Percentiles rank a stretch among this genome's conserved stretches.
phyloP scores from a whole-genome alignment of 345 rosid genomes.

The Excoecaria cochinchinensis region DNA sequence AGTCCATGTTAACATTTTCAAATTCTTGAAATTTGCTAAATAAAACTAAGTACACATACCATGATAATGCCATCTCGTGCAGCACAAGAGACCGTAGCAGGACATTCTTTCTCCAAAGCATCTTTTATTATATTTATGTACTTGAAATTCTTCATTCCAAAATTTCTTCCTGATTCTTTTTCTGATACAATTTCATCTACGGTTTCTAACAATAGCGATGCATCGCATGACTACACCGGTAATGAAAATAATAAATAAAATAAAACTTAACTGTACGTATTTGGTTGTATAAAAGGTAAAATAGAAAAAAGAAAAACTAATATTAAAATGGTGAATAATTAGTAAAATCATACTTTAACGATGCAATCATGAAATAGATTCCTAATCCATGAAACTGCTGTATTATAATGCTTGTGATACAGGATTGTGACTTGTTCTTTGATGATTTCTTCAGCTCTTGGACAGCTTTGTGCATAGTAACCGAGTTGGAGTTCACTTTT shows the following conservation, averaged over 20 bases:
- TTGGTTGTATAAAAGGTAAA: too few species aligned
- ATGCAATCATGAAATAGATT: constrained; percentile 69
- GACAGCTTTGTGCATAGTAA: constrained; percentile 64
- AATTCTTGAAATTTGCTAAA: too few species aligned
- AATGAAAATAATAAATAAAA: too few species aligned
- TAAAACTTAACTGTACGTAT: too few species aligned
- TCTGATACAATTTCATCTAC: constrained; percentile 53
- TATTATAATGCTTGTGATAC: constrained; percentile 72
- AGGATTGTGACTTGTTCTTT: constrained; percentile 59
- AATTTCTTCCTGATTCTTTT: constrained; percentile 54
- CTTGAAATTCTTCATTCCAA: constrained; percentile 94
- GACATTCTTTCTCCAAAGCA: constrained; percentile 74
- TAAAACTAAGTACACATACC: constrained; percentile 28
- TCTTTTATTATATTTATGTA: constrained; percentile 64
- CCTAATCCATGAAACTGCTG: constrained; percentile 86
- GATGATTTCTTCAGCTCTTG: constrained; percentile 78
- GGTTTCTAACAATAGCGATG: constrained; percentile 64
- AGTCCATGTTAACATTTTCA: too few species aligned
- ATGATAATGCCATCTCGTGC: constrained; percentile 77
- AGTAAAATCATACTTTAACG: too few species aligned
- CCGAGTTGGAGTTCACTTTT: constrained; percentile 56
- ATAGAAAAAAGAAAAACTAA: too few species aligned
- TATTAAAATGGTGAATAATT: too few species aligned
- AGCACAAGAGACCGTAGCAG: constrained; percentile 73
- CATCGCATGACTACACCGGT: constrained; percentile 63